Conservation (phyloP, 768 basidiomycete genomes). For the Xerocomus potaroensis region DNA sequence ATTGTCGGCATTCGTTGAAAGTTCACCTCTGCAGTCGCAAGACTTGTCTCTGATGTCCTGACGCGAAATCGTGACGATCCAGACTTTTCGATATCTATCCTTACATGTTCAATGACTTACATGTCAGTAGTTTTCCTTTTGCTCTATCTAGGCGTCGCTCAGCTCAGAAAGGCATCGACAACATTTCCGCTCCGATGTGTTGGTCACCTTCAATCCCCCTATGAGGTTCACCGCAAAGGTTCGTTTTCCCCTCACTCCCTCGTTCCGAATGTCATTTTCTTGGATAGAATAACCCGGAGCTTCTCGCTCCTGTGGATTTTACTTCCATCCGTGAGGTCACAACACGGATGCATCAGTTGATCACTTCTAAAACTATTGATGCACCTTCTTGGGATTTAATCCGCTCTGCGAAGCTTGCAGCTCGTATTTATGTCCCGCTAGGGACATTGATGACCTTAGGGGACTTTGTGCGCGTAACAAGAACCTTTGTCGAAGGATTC, state of each 20-base stretch:
- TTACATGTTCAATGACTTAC: slow-evolving; percentile 80
- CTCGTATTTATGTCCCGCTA: slow-evolving; percentile 81
- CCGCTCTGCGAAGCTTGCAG: slow-evolving; percentile 70
- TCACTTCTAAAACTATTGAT: slow-evolving; percentile 74
- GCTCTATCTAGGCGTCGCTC: background rate
- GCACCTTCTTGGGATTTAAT: slow-evolving; percentile 82
- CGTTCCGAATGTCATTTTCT: slow-evolving; percentile 2
- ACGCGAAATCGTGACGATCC: slow-evolving; percentile 63
- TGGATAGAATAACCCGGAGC: slow-evolving; percentile 61
- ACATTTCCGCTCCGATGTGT: slow-evolving; percentile 83
- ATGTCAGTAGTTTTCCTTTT: slow-evolving; percentile 43
- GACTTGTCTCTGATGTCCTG: slow-evolving; percentile 75
- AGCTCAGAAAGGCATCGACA: slow-evolving; percentile 61
- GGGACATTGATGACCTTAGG: slow-evolving; percentile 83
- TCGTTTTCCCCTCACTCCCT: background rate
- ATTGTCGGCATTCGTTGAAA: background rate
- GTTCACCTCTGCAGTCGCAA: slow-evolving; percentile 50
- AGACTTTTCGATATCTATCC: slow-evolving; percentile 66
- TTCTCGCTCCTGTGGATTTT: slow-evolving; percentile 64
- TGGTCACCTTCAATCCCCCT: slow-evolving; percentile 77
- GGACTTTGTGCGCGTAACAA: slow-evolving; percentile 73
- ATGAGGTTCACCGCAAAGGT: slow-evolving; percentile 64
- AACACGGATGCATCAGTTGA: slow-evolving; percentile 57
- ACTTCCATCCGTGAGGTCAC: slow-evolving; percentile 58
- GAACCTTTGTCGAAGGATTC: slow-evolving; percentile 75